Evolutionary conservation across 2,329 filamentous ascomycete genomes (phyloP).

Genomic region (Laburnicola sp.): DNA sequence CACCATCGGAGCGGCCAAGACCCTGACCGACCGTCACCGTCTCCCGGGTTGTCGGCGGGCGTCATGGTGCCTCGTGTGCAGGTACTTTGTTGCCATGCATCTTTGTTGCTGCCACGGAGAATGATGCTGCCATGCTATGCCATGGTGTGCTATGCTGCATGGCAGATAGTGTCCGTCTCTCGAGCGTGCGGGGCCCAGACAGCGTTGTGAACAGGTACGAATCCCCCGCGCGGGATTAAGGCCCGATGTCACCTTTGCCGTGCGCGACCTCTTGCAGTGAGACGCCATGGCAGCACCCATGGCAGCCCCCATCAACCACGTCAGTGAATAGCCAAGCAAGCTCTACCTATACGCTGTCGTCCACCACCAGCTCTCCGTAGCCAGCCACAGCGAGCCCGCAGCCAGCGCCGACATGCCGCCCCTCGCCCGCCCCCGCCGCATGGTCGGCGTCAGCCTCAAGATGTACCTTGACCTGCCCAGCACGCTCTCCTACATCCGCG

Average conservation of each 20-base stretch:
- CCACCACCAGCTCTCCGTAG: not conserved
- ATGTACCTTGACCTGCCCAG: constrained; percentile 75
- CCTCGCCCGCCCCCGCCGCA: constrained; percentile 55
- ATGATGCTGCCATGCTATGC: too few relatives aligned
- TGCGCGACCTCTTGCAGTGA: constrained; percentile 25
- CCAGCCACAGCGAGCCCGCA: not conserved
- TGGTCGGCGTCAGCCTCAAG: constrained; percentile 75
- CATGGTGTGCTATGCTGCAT: too few relatives aligned
- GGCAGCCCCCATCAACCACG: not conserved
- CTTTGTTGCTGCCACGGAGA: too few relatives aligned
- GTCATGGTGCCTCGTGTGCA: too few relatives aligned
- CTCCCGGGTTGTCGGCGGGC: too few relatives aligned
- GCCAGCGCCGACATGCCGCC: constrained; percentile 31
- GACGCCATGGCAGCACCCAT: not conserved
- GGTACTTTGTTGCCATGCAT: too few relatives aligned
- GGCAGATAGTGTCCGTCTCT: too few relatives aligned
- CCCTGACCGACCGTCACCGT: not conserved
- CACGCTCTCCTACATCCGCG: constrained; percentile 57
- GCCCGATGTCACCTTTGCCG: constrained; percentile 16
- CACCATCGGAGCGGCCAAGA: constrained; percentile 16
- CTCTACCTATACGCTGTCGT: not conserved
- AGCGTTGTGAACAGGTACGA: too few relatives aligned
- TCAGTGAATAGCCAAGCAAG: not conserved
- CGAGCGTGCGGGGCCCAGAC: too few relatives aligned
- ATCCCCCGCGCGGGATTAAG: too few relatives aligned